Evolutionary conservation across 2,329 filamentous ascomycete genomes (phyloP).

Genomic region (Penicillium sp.): DNA sequence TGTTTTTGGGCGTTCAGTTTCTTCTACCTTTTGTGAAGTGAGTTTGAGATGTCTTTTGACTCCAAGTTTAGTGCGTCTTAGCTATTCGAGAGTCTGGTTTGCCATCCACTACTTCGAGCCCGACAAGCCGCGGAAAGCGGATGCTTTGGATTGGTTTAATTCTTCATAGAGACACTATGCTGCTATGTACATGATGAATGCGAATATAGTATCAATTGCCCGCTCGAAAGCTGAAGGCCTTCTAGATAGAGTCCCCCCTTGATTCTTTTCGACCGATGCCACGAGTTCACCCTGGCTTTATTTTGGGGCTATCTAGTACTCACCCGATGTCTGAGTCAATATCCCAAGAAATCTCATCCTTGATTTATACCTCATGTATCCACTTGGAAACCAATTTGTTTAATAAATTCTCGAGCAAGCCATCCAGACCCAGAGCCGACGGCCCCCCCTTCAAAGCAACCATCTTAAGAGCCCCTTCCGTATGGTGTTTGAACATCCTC

Average conservation of each 20-base stretch:
- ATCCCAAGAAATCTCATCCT: neutral
- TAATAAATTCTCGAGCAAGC: constrained; percentile 10
- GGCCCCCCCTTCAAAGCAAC: constrained; percentile 9
- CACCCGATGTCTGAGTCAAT: neutral
- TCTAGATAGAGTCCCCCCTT: neutral
- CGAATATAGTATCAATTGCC: neutral
- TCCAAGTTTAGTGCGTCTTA: neutral
- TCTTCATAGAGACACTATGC: neutral
- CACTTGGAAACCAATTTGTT: constrained; percentile 6
- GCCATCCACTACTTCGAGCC: neutral
- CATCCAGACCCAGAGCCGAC: constrained; percentile 9
- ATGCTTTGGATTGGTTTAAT: neutral
- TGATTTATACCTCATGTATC: neutral
- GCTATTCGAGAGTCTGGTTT: neutral
- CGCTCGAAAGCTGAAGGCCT: neutral
- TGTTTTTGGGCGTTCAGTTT: constrained; percentile 7
- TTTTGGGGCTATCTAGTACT: neutral
- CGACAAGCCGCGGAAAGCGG: neutral
- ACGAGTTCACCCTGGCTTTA: neutral
- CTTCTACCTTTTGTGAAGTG: neutral
- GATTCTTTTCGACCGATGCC: neutral
- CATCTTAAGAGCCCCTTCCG: constrained; percentile 13
- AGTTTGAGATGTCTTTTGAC: neutral
- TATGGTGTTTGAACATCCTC: constrained; percentile 13
- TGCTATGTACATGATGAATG: neutral